Conservation (phyloP, 192 early-diverging fungal species). For the Rhizophlyctis rosea region DNA sequence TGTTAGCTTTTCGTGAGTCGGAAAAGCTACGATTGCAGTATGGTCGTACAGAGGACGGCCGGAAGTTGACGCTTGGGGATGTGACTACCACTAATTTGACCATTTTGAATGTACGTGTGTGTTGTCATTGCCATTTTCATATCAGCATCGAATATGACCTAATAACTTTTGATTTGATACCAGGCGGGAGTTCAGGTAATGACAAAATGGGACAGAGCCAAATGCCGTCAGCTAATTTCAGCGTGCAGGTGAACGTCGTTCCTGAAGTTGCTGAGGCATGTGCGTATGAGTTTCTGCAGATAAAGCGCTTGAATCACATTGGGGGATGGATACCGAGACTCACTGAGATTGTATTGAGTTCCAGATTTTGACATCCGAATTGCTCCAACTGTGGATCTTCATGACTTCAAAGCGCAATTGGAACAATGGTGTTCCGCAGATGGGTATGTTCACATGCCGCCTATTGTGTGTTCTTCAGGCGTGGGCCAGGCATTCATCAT, state of each 20-base stretch:
- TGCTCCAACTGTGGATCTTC: conserved; percentile 63
- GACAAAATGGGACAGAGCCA: no score
- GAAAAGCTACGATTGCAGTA: conserved; percentile 58
- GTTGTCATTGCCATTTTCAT: no score
- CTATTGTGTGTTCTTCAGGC: neutral
- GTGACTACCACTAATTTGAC: conserved; percentile 82
- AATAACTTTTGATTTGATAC: no score
- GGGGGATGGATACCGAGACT: no score
- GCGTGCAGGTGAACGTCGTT: conserved; percentile 79
- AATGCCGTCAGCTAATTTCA: conserved; percentile 48
- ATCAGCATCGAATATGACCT: no score
- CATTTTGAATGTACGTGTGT: conserved; percentile 58
- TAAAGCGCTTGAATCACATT: neutral
- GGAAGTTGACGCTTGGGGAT: conserved; percentile 61
- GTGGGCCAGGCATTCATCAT: neutral
- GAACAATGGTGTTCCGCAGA: conserved; percentile 34
- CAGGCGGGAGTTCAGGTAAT: no score
- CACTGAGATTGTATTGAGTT: no score
- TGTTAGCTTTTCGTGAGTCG: conserved; percentile 64
- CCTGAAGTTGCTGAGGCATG: conserved; percentile 58
- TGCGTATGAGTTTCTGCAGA: neutral
- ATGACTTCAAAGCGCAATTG: conserved; percentile 53
- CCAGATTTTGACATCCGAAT: conserved; percentile 77
- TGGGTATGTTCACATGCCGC: neutral
- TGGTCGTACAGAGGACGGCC: conserved; percentile 51